phyloP scores from a whole-genome alignment of 1,284 basidiomycete genomes.

The Malassezia psittaci region DNA sequence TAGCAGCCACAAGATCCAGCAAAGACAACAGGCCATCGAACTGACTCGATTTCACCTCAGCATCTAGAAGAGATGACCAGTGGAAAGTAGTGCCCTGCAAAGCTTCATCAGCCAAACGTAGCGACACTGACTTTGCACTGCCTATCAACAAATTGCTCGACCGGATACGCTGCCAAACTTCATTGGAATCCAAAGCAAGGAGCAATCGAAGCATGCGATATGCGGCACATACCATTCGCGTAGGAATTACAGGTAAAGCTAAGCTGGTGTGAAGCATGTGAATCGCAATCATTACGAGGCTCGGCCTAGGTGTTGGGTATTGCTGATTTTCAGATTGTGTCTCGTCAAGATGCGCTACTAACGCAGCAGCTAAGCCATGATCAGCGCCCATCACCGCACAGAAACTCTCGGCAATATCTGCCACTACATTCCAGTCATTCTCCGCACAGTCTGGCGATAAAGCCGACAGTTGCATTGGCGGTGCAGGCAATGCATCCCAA shows the following conservation, averaged over 20 bases:
- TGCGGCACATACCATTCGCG: constrained; percentile 64
- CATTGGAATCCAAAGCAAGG: constrained; percentile 62
- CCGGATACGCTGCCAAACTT: constrained; percentile 74
- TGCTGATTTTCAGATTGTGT: constrained; percentile 15
- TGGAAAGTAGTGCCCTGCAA: constrained; percentile 7
- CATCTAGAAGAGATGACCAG: constrained; percentile 57
- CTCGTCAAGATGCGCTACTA: constrained; percentile 59
- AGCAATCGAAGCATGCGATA: constrained; percentile 69
- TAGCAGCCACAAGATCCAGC: constrained; percentile 63
- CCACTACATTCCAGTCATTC: constrained; percentile 52
- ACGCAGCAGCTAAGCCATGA: constrained; percentile 54
- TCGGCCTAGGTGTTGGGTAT: constrained; percentile 2
- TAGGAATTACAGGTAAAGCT: constrained; percentile 54
- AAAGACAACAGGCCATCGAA: constrained; percentile 70
- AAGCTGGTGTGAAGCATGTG: constrained; percentile 74
- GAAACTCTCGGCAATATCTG: constrained; percentile 67
- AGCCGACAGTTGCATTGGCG: constrained; percentile 11
- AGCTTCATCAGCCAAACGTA: constrained; percentile 11
- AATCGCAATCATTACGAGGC: constrained; percentile 65
- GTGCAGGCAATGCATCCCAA: constrained; percentile 18
- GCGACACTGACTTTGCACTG: constrained; percentile 31
- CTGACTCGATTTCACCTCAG: constrained; percentile 62
- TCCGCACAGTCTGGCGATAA: constrained; percentile 20
- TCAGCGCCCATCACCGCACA: constrained; percentile 64
- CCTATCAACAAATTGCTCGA: constrained; percentile 68